A percentile compares a stretch with the other conserved stretches of the same genome.
Evolutionary conservation across 768 basidiomycete genomes (phyloP).

Genomic region (Termitomyces sp.): DNA sequence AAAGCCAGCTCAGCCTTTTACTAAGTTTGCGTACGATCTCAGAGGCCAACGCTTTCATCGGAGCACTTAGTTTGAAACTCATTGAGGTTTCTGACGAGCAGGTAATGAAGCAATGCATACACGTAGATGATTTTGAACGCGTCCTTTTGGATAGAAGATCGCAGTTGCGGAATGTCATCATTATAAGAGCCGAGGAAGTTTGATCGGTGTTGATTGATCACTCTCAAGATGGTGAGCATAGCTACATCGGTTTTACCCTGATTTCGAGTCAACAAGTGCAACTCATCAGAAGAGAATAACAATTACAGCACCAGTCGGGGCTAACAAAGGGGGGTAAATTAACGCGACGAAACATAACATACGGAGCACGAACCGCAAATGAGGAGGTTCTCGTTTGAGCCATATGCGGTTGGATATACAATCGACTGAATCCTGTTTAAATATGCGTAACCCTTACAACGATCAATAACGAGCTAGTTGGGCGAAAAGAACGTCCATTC

Average conservation of each 20-base stretch:
- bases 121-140: conserved; percentile 97
- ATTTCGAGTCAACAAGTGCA: conserved; percentile 1
- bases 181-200: conserved; percentile 8
- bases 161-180: conserved; percentile 21
- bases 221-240: conserved; percentile 87
- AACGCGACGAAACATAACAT: conserved; percentile 1
- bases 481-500: conserved; percentile 14
- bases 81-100: background rate
- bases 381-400: conserved; percentile 95
- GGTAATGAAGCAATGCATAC: conserved; percentile 31
- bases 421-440: conserved; percentile 96
- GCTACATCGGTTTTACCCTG: conserved; percentile 99
- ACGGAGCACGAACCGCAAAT: conserved; percentile 62
- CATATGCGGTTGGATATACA: conserved; percentile 87
- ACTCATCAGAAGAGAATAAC: background rate
- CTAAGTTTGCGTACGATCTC: conserved; percentile 92
- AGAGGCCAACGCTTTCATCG: conserved; percentile 96
- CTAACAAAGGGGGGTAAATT: conserved; percentile 30
- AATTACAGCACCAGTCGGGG: conserved; percentile 95
- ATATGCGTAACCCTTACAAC: conserved; percentile 60
- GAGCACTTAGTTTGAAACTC: conserved; percentile 51
- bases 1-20: conserved; percentile 87
- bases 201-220: conserved; percentile 64
- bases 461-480: background rate
- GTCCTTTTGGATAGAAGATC: conserved; percentile 54